Evolutionary conservation across 495 filamentous ascomycete species (phyloP), one percentile per base, ranked within the genome.

Genomic region (Neurospora intermedia): DNA sequence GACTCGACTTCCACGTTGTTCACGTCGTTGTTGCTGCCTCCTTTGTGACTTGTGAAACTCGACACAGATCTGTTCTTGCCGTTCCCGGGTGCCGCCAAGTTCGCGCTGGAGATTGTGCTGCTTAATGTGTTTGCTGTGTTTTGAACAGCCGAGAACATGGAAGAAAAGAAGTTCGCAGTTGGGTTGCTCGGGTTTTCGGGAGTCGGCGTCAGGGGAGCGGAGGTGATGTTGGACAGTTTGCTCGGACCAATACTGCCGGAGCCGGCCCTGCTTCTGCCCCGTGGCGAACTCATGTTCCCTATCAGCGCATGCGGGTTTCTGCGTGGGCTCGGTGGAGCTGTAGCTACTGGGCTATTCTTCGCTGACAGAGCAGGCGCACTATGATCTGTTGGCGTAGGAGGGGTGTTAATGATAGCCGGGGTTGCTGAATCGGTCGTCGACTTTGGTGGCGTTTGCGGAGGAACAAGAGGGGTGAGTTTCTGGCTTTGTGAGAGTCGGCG

Each of bases 121-220:
- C 88, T 94, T 6, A 99, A 77, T 3, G 89, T 90, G 75, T 88
- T 94, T n/a, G 96, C 95, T 46, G 96, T 95, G 82, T 92, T 98
- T 78, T 98, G 96, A 18, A 95, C 94, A 40, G 90, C 95, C 41
- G 93, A 94, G 76, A 99, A 93, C 78, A 98, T 91, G 18, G 91
- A 92, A 8, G 93, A 95, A 81, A 99, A 99, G 81, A 99, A 99
- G 0, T 94, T 93, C 62, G 84, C 76, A 18, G 79, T 76, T 5
- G 79, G 73, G 27, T 78, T 79, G 70, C 76, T 82, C 10, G 84
- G 84, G 71, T 81, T 84, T 73, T 89, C 86, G 13, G 86, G 86
- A 3, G 89, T 92, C 18, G 96, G 94, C 41, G 92, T 92, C 62
- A 96, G 81, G 9, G 89, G 88, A 39, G 91, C 88, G 8, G 91